Evolutionary conservation across 2,329 filamentous ascomycete genomes (phyloP), one percentile per base, ranked within the genome.

Genomic region (Colletotrichum musicola): DNA sequence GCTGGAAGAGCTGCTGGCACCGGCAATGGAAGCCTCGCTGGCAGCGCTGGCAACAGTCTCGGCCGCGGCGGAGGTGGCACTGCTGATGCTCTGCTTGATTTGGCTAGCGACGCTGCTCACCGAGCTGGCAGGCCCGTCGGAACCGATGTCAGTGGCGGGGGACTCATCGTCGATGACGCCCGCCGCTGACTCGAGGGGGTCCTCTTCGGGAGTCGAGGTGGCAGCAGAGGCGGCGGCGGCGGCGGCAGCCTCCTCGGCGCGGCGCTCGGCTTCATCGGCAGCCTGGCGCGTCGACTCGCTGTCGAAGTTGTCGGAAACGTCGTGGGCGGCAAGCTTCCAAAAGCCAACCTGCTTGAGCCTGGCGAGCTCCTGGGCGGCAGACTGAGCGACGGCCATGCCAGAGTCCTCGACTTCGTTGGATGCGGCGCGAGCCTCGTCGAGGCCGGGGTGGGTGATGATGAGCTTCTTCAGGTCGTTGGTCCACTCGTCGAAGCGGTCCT

Each of bases 401-500:
- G 89, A 85, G 54, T 92, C 90, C 76, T 98, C 90, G 16, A 97
- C 80, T 54, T 91, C 88, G 50, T 89, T 87, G 5, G 89, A 90
- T 44, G 89, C 87, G 38, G 89, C 84, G 74, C 92, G 90, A 18
- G 93, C 92, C 62, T 89, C 83, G 20, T 86, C 82, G 13, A 98
- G 84, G 27, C 88, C 90, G 9, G 92, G 88, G 76, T 98, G 93
- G 4, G 89, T 86, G 68, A 92, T 87, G 46, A 94, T 92, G 61
- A 95, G 88, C 67, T 90, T 85, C 77, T 93, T 90, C 55, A 99
- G 90, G 73, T 97, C 93, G 42, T 89, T 85, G 63, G 93, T 92
- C 94, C 95, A 98, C 74, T 93, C 89, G 55, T 92, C 90, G 60
- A 98, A 93, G 13, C 92, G 91, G 62, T 88, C 89, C 82, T 93